Evolutionary conservation across 1,139 yeast genomes (phyloP).

Genomic region (Nematodospora anomalae): DNA sequence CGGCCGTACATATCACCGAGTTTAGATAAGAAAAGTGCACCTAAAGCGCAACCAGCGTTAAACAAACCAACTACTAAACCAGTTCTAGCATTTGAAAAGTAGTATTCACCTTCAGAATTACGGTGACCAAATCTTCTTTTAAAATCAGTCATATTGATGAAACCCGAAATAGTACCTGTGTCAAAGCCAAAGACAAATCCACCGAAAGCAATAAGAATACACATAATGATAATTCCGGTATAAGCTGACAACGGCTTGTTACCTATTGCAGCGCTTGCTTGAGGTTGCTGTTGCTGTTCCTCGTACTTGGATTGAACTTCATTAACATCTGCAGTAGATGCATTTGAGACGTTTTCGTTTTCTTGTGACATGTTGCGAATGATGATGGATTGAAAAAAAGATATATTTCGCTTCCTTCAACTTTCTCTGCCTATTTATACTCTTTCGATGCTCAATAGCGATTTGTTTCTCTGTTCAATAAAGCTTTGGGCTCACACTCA

Average conservation of each 20-base stretch:
- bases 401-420: too few species aligned
- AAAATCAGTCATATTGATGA: slow-evolving; percentile 59
- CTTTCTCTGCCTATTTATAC: too few species aligned
- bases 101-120: slow-evolving; percentile 26
- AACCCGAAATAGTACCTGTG: slow-evolving; percentile 72
- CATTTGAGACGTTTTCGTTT: slow-evolving; percentile 9
- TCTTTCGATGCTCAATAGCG: too few species aligned
- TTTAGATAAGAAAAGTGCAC: slow-evolving; percentile 63
- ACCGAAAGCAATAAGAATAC: slow-evolving; percentile 54
- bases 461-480: background rate
- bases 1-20: slow-evolving; percentile 56
- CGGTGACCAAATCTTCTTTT: slow-evolving; percentile 46
- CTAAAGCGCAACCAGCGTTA: slow-evolving; percentile 71
- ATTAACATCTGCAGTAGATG: slow-evolving; percentile 64
- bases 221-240: slow-evolving; percentile 17
- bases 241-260: slow-evolving; percentile 11
- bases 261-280: slow-evolving; percentile 5
- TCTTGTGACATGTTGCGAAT: slow-evolving; percentile 11
- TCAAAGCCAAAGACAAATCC: slow-evolving; percentile 77
- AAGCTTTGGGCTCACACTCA: background rate
- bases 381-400: slow-evolving; percentile 3
- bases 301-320: slow-evolving; percentile 65
- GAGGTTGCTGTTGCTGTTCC: slow-evolving; percentile 9
- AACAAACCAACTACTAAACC: slow-evolving; percentile 65
- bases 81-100: slow-evolving; percentile 44